These are phyloP conservation scores for Luvunga scandens DNA, from an alignment of 345 rosid genomes.

Conservation along the genomic window DNA sequence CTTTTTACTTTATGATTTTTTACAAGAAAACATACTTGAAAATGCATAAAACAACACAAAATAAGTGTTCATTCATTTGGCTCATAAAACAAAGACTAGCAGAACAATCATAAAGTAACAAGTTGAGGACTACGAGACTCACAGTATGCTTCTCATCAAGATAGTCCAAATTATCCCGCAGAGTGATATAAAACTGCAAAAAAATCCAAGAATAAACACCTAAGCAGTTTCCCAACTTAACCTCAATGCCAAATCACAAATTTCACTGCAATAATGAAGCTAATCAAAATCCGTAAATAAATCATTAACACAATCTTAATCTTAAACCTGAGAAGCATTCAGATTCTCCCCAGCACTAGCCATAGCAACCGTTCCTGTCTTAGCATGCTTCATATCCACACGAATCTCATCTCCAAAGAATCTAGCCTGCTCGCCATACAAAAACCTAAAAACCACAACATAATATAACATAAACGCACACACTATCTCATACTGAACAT, in stretches of 20 bases:
- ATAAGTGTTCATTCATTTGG: neutral
- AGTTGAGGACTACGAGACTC: constrained; percentile 27
- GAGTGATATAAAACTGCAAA: constrained; percentile 79
- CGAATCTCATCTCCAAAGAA: constrained; percentile 85
- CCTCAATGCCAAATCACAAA: neutral
- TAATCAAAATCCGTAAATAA: neutral
- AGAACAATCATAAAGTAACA: neutral
- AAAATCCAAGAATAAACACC: constrained; percentile 17
- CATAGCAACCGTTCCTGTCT: constrained; percentile 90
- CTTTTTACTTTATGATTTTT: neutral
- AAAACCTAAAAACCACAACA: constrained; percentile 43
- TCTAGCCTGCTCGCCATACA: constrained; percentile 89
- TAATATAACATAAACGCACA: neutral
- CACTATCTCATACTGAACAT: neutral
- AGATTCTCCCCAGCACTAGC: constrained; percentile 96
- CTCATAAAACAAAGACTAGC: neutral
- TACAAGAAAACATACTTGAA: neutral
- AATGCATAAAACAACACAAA: neutral
- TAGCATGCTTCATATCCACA: constrained; percentile 79
- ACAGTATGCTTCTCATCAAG: constrained; percentile 98
- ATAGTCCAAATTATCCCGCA: constrained; percentile 87
- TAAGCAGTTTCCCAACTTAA: neutral
- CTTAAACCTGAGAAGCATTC: constrained; percentile 88
- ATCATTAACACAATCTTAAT: neutral
- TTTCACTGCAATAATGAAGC: neutral